Percentiles rank a stretch among this genome's conserved stretches.
These are phyloP conservation scores for Torulaspora maleeae DNA, from an alignment of 805 yeast species.

Conservation along the genomic window DNA sequence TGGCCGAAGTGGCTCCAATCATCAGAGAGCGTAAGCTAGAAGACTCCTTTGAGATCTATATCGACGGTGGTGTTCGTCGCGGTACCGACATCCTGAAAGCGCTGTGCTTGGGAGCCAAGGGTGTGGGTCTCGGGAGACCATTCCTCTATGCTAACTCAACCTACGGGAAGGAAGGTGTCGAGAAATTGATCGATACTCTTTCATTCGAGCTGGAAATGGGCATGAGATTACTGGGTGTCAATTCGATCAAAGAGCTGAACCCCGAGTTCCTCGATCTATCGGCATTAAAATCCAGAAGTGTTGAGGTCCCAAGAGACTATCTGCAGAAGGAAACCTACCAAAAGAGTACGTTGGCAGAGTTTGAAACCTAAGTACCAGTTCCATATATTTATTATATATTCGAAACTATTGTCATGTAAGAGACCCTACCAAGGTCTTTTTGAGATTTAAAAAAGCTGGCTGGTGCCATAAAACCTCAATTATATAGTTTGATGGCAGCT, in stretches of 20 bases:
- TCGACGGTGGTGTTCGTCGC: conserved; percentile 68
- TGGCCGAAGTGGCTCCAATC: conserved; percentile 63
- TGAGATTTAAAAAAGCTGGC: too few relatives aligned
- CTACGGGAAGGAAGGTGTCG: conserved; percentile 63
- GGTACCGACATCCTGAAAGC: conserved; percentile 66
- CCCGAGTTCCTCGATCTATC: conserved; percentile 57
- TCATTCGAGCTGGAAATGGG: conserved; percentile 68
- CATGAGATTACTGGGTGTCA: conserved; percentile 76
- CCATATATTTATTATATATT: not conserved
- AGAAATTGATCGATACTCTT: conserved; percentile 54
- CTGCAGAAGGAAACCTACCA: conserved; percentile 54
- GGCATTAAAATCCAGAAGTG: conserved; percentile 40
- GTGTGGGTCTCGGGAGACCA: conserved; percentile 68
- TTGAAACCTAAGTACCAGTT: conserved; percentile 31
- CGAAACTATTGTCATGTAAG: not conserved
- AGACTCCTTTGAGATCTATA: conserved; percentile 49
- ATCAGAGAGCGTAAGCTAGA: conserved; percentile 44
- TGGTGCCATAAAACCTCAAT: too few relatives aligned
- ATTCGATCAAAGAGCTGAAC: conserved; percentile 52
- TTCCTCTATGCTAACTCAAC: conserved; percentile 58
- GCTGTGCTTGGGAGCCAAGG: conserved; percentile 62
- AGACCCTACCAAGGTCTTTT: not conserved
- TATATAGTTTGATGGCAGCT: too few relatives aligned
- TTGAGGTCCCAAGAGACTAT: conserved; percentile 49
- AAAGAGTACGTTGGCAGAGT: conserved; percentile 49